These are phyloP conservation scores for Pseudocercospora fijiensis DNA, from an alignment of 2,329 filamentous ascomycete species.

Conservation along the genomic window DNA sequence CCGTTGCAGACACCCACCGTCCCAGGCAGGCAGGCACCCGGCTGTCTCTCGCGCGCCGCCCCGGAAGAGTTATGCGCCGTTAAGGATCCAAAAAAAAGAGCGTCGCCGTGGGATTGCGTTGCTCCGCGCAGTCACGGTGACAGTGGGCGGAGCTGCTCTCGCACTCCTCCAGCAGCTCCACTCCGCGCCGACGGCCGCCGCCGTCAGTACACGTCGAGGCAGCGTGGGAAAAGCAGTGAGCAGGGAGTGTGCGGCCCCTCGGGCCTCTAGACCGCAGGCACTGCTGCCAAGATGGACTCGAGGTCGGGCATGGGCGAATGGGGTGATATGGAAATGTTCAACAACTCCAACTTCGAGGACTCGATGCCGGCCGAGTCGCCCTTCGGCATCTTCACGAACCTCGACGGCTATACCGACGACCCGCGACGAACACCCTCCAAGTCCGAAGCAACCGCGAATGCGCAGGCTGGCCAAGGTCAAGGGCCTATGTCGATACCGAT, in stretches of 20 bases:
- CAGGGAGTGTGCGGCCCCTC: background rate
- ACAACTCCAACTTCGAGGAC: conserved; percentile 27
- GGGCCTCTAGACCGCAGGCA: background rate
- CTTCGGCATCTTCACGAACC: conserved; percentile 34
- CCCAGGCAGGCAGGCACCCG: background rate
- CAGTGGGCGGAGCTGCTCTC: background rate
- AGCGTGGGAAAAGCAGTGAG: background rate
- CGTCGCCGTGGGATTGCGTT: background rate
- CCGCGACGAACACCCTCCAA: conserved; percentile 35
- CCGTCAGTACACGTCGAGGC: background rate
- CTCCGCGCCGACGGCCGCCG: background rate
- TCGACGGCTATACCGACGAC: conserved; percentile 32
- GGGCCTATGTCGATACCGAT: too few species aligned
- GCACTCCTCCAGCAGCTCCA: background rate
- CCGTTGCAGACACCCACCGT: background rate
- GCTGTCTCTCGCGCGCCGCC: background rate
- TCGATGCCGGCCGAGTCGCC: conserved; percentile 29
- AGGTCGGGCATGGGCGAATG: background rate
- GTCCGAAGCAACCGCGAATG: conserved; percentile 18
- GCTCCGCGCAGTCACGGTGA: background rate
- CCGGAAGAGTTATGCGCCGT: conserved; percentile 1
- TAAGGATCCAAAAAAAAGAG: background rate
- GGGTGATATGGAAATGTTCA: conserved; percentile 1
- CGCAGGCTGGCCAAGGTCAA: background rate
- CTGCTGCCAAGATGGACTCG: conserved; percentile 1